Base-by-base conservation (phyloP, 257 asterid species). In the Salvia splendens region DNA sequence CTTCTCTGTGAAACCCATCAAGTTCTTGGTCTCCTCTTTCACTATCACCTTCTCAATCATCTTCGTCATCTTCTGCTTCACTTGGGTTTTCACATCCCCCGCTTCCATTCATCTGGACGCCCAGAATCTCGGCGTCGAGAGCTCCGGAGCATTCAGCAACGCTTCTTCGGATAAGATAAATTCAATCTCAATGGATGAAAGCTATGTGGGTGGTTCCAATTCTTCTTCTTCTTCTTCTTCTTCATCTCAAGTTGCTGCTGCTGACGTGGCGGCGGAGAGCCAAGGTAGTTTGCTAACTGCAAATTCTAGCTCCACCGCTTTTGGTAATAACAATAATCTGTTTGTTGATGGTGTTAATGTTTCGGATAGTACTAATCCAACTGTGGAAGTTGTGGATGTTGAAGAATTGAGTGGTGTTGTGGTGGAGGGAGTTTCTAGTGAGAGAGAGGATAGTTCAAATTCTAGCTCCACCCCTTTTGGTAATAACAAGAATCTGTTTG, bases 1-100 rank as follows among this genome's bases (percentile, higher is more conserved):
- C 65, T 87, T 85, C 64, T 78, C 83, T 0, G 54, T 57, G 47
- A 86, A 84, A 64, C 86, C 92, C 76, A 61, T 84, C 61, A 85
- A 78, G 68, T 70, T 76, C 50, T 20, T 84, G 72, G 78, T 82
- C 9, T 77, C 86, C 76, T 67, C 84, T 33, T 79, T 85, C 71
- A 81, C 93, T 0, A 12, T 87, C 47, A 65, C 80, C 6, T 80
- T 81, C 67, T 84, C 85, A 47, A 1, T 81, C 15, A 45, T 86
- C 65, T 80, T 81, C 64, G 78, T 89, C 46, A 58, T 83, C 5
- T 69, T 83, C 67, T 78, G 81, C 74, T 84, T 80, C 73, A 69
- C 78, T 17, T 92, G 92, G 91, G 81, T 83, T 61, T 14, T 79
- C 66, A 83, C 78, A 51, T 28, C 82, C 59, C 60, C 73, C 70